These are phyloP conservation scores for Cupressus sempervirens DNA, from an alignment of 75 land plant species.

Conservation along the genomic window DNA sequence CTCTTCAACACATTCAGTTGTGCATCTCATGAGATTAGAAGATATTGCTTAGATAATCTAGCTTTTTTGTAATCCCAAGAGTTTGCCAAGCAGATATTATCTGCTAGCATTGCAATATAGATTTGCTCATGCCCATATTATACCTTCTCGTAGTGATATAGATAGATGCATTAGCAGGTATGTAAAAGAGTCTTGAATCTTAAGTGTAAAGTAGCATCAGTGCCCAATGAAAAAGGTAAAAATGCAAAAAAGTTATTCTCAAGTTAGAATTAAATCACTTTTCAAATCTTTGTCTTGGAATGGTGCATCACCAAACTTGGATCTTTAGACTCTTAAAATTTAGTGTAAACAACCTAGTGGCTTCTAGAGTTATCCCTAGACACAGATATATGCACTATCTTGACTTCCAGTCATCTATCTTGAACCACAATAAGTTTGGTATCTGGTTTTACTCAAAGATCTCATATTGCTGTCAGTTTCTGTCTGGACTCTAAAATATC, in stretches of 20 bases:
- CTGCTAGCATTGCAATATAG: not conserved
- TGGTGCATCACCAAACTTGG: not conserved
- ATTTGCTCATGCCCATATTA: not conserved
- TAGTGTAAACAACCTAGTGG: not conserved
- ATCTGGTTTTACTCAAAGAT: not conserved
- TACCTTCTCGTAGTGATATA: not conserved
- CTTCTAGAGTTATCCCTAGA: not conserved
- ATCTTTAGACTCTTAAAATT: not conserved
- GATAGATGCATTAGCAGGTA: not conserved
- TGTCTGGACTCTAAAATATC: not conserved
- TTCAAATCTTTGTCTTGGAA: not conserved
- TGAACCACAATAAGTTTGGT: not conserved
- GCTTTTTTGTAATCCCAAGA: not conserved
- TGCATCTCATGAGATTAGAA: not conserved
- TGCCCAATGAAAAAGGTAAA: not conserved
- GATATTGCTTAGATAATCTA: not conserved
- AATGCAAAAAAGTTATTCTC: not conserved
- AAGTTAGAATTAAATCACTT: not conserved
- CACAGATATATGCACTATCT: not conserved
- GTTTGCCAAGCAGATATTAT: not conserved
- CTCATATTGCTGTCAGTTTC: not conserved
- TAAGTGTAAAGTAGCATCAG: not conserved
- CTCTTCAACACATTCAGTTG: not conserved
- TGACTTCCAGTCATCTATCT: not conserved
- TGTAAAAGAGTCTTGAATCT: too few relatives aligned